phyloP scores from a whole-genome alignment of 2,329 filamentous ascomycete species.

The Ascochyta koolunga region DNA sequence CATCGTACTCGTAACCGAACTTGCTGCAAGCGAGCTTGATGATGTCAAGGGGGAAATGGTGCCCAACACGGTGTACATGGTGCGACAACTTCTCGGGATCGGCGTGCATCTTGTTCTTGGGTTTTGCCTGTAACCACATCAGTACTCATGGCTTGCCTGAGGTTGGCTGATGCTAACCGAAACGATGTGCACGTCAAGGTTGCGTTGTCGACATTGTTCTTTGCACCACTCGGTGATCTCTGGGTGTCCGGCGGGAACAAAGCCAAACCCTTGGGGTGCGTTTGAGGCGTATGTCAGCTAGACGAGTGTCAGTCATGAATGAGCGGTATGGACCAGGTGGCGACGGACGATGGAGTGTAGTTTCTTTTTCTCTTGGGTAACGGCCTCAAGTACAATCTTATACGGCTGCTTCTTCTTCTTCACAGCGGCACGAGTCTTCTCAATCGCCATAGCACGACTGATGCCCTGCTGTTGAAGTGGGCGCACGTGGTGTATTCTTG shows the following conservation, averaged over 20 bases:
- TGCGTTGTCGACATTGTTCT: constrained; percentile 62
- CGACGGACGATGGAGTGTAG: constrained; percentile 57
- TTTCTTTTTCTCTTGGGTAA: constrained; percentile 66
- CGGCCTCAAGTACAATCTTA: constrained; percentile 64
- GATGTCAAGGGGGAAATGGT: constrained; percentile 67
- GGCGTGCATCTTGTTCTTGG: constrained; percentile 58
- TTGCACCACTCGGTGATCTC: constrained; percentile 64
- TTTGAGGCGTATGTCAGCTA: constrained; percentile 63
- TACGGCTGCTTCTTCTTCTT: constrained; percentile 55
- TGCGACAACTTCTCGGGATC: constrained; percentile 61
- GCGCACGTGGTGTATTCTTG: constrained; percentile 33
- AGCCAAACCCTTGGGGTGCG: constrained; percentile 65
- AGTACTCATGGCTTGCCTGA: not conserved
- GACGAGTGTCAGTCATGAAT: constrained; percentile 40
- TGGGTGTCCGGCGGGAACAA: constrained; percentile 65
- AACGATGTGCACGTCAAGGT: constrained; percentile 62
- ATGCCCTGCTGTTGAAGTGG: constrained; percentile 27
- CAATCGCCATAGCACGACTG: constrained; percentile 24
- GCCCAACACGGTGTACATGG: constrained; percentile 66
- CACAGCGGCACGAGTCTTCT: constrained; percentile 30
- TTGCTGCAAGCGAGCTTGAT: constrained; percentile 63
- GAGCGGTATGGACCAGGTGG: constrained; percentile 8
- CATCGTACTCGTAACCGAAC: constrained; percentile 47
- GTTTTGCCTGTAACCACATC: constrained; percentile 38
- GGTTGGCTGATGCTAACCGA: constrained; percentile 56